These are phyloP conservation scores for Moniliophthora roreri DNA, from an alignment of 1,284 basidiomycete genomes.

Conservation along the genomic window DNA sequence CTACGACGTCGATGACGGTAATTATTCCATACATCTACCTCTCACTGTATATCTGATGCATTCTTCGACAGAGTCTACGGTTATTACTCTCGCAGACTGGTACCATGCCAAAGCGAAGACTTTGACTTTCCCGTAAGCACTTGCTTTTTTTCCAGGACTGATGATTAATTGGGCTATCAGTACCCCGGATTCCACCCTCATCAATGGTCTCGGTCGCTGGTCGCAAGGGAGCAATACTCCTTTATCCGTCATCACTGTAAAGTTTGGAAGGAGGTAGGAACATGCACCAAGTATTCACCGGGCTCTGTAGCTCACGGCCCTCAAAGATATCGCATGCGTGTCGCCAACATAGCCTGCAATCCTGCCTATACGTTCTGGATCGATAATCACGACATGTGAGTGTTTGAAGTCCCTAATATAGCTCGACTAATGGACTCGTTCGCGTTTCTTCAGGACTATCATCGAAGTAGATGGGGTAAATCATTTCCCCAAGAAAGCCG, in stretches of 20 bases:
- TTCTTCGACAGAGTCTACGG: slow-evolving; percentile 22
- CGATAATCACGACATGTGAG: slow-evolving; percentile 26
- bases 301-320: too few relatives aligned
- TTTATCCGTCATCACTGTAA: slow-evolving; percentile 32
- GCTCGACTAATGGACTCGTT: not conserved
- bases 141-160: not conserved
- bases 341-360: slow-evolving; percentile 49
- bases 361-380: slow-evolving; percentile 33
- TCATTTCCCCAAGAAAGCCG: slow-evolving; percentile 13
- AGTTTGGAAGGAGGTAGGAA: not conserved
- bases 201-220: slow-evolving; percentile 42
- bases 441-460: slow-evolving; percentile 4
- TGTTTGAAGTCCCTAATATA: slow-evolving; percentile 16
- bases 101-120: slow-evolving; percentile 21
- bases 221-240: not conserved
- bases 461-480: slow-evolving; percentile 20
- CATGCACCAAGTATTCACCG: too few relatives aligned
- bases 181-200: slow-evolving; percentile 38
- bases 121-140: not conserved
- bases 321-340: slow-evolving; percentile 33
- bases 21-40: slow-evolving; percentile 9
- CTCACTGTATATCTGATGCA: not conserved
- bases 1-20: slow-evolving; percentile 49
- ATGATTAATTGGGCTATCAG: not conserved
- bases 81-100: slow-evolving; percentile 34